These are phyloP conservation scores for Pestalotiopsis sp. DNA, from an alignment of 2,329 filamentous ascomycete genomes.

Conservation along the genomic window DNA sequence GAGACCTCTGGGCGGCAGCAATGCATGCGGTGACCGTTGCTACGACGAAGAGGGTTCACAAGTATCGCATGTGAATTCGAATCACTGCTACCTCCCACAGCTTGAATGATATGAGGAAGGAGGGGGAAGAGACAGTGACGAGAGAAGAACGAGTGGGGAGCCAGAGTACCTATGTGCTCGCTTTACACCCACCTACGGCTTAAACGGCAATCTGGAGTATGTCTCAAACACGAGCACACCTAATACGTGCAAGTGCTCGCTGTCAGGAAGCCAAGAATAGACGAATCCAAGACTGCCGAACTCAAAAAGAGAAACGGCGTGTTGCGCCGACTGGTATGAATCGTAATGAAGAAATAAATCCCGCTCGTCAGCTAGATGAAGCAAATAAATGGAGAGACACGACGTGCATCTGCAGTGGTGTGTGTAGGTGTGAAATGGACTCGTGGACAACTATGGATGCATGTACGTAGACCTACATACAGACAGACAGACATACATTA, in stretches of 20 bases:
- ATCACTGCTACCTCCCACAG: neutral
- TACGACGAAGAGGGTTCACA: neutral
- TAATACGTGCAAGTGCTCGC: neutral
- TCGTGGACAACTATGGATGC: neutral
- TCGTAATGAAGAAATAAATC: neutral
- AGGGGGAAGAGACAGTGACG: neutral
- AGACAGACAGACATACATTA: neutral
- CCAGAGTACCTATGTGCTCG: neutral
- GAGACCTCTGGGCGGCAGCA: neutral
- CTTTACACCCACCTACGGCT: neutral
- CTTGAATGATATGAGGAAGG: neutral
- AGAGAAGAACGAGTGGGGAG: neutral
- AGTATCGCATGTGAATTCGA: neutral
- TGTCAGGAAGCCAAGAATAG: neutral
- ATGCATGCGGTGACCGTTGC: neutral
- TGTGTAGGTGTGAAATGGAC: neutral
- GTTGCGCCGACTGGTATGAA: neutral
- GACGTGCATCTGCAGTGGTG: neutral
- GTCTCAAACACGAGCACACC: neutral
- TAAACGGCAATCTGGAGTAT: neutral
- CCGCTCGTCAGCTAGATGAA: neutral
- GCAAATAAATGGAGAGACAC: neutral
- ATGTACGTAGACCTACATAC: neutral
- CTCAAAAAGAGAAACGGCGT: neutral
- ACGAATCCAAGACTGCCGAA: neutral